These are phyloP conservation scores for Thelephora aurantiotincta DNA, from an alignment of 768 basidiomycete genomes.

Conservation along the genomic window DNA sequence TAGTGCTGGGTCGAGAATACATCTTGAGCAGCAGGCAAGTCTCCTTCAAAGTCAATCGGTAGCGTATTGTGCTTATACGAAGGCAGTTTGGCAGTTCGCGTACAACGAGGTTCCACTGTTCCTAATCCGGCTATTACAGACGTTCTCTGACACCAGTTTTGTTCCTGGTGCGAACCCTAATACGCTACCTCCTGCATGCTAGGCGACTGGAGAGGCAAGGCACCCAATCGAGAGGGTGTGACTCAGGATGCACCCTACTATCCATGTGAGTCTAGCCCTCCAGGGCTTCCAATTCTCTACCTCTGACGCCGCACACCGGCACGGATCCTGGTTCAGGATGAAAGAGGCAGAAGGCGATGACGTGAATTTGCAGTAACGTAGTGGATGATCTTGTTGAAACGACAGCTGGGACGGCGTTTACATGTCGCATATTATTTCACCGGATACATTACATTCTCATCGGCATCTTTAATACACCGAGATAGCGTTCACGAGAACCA, in stretches of 20 bases:
- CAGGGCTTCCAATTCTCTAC: background rate
- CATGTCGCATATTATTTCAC: too few relatives aligned
- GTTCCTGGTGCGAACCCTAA: conserved; percentile 9
- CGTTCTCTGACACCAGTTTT: conserved; percentile 21
- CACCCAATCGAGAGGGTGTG: conserved; percentile 18
- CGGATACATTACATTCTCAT: too few relatives aligned
- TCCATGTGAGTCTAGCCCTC: background rate
- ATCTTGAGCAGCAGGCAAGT: conserved; percentile 23
- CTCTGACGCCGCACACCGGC: conserved; percentile 12
- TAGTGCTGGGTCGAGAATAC: conserved; percentile 25
- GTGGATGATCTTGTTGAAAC: too few relatives aligned
- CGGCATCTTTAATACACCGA: background rate
- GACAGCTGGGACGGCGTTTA: too few relatives aligned
- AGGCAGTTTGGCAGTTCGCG: conserved; percentile 21
- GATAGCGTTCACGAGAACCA: conserved; percentile 19
- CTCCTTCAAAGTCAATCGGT: background rate
- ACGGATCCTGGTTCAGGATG: conserved; percentile 35
- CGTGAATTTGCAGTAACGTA: too few relatives aligned
- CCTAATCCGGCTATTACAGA: conserved; percentile 33
- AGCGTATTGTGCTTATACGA: background rate
- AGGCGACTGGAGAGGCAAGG: conserved; percentile 8
- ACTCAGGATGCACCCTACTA: conserved; percentile 7
- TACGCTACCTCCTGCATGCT: conserved; percentile 3
- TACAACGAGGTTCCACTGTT: conserved; percentile 34
- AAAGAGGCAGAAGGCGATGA: conserved; percentile 8